Conservation (phyloP, 345 rosid species). For the Heritiera fomes region DNA sequence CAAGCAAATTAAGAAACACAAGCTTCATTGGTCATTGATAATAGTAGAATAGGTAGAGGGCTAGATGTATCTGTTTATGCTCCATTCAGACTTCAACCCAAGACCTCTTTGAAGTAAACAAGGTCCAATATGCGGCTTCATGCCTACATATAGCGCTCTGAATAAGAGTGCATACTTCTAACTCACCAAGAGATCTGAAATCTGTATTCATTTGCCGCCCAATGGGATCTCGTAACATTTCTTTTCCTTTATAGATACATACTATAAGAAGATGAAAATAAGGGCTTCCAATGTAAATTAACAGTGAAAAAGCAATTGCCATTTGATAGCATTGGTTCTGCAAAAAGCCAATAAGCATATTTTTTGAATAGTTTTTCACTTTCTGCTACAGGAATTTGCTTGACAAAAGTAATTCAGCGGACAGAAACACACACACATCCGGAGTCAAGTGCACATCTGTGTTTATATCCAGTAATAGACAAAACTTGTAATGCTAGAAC, state of each 20-base stretch:
- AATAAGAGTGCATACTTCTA: not conserved
- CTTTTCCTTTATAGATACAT: not conserved
- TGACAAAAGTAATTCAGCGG: not conserved
- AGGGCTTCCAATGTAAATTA: not conserved
- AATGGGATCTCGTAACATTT: not conserved
- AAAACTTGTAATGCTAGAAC: not conserved
- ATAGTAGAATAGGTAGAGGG: not conserved
- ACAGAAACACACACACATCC: not conserved
- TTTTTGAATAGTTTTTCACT: not conserved
- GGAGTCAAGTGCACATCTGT: constrained; percentile 3
- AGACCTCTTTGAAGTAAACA: not conserved
- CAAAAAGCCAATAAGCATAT: not conserved
- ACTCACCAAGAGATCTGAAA: too few species aligned
- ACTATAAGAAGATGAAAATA: not conserved
- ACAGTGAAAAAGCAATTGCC: not conserved
- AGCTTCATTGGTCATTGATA: not conserved
- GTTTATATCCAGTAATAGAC: not conserved
- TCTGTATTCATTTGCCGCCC: not conserved
- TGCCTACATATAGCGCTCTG: not conserved
- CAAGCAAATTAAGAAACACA: not conserved
- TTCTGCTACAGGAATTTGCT: not conserved
- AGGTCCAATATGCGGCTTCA: not conserved
- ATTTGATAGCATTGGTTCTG: not conserved
- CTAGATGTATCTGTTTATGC: not conserved
- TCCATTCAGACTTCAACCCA: not conserved